Conservation (phyloP, 2,329 filamentous ascomycete species). For the Colletotrichum filicis region DNA sequence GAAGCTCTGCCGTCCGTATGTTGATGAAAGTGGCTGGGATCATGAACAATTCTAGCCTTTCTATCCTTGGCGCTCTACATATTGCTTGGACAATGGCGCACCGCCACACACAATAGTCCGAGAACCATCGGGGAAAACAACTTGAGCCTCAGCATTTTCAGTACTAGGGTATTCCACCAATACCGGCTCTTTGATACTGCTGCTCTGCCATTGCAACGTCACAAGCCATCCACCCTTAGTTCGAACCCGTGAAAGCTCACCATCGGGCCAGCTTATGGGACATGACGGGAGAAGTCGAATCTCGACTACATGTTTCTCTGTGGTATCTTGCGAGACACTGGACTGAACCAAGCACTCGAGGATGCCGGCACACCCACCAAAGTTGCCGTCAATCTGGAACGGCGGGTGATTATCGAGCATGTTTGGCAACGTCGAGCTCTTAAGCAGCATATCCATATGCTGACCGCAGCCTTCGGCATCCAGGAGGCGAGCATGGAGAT, state of each 20-base stretch:
- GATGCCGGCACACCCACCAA: conserved; percentile 56
- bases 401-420: conserved; percentile 40
- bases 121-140: conserved; percentile 11
- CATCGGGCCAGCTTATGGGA: conserved; percentile 16
- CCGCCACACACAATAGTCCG: conserved; percentile 1
- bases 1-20: not conserved
- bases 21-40: not conserved
- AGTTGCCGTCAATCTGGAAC: conserved; percentile 64
- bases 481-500: conserved; percentile 55
- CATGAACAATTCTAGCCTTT: not conserved
- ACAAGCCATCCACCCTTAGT: conserved; percentile 29
- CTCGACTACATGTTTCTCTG: not conserved
- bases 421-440: conserved; percentile 27
- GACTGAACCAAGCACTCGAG: conserved; percentile 32
- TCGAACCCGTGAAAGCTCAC: conserved; percentile 2
- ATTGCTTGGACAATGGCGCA: not conserved
- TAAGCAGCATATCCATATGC: conserved; percentile 31
- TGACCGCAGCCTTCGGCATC: conserved; percentile 42
- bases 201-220: conserved; percentile 16
- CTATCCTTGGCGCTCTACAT: not conserved
- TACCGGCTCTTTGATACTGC: conserved; percentile 16
- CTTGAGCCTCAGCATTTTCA: not conserved
- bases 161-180: not conserved
- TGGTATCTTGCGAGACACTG: not conserved
- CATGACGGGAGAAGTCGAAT: conserved; percentile 24